Evolutionary conservation across 2,329 filamentous ascomycete genomes (phyloP), one percentile per base, ranked within the genome.

Genomic region (Helotiales sp.): DNA sequence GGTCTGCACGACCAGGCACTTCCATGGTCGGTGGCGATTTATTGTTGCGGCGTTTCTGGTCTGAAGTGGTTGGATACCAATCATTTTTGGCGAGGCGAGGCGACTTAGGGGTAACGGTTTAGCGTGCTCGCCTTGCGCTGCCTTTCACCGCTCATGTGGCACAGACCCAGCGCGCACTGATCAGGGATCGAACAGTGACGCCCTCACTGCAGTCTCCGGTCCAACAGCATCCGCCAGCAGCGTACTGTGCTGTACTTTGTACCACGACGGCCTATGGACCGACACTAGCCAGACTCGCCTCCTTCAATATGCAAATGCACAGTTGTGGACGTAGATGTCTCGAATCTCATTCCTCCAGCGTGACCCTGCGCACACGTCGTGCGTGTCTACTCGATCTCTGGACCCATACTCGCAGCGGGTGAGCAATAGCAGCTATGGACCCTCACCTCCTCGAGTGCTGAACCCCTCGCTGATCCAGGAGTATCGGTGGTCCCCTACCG

Each of bases 21-120:
- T 31, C 29, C 46, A n/a, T 30, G 46, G 46, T 5, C 19, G 27
- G 42, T 40, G 36, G 36, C 24, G 36, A 15, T 24, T 13, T 25
- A 7, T 10, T 5, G 40, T 44, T 2, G 40, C 5, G 12, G 36
- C 36, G 36, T 40, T 8, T 40, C n/a, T 48, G 25, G 46, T 48
- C 46, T 33, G 46, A 48, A 48, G 46, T 48, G 30, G 46, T 48
- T 48, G 46, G 17, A 48, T 48, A 31, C 46, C 46, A 48, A 48
- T 48, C 46, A 48, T 10, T 30, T 9, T n/a, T 48, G 4, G 15
- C 46, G 46, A 48, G 46, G 46, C 46, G 25, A 48, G 22, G 40
- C 10, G 40, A 24, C 7, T 48, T 25, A 24, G 40, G 40, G 40
- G 46, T 27, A 9, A 34, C 19, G 17, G 29, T 33, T 31, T 48